Conservation (phyloP, 768 basidiomycete species). For the Termitomyces sp. region DNA sequence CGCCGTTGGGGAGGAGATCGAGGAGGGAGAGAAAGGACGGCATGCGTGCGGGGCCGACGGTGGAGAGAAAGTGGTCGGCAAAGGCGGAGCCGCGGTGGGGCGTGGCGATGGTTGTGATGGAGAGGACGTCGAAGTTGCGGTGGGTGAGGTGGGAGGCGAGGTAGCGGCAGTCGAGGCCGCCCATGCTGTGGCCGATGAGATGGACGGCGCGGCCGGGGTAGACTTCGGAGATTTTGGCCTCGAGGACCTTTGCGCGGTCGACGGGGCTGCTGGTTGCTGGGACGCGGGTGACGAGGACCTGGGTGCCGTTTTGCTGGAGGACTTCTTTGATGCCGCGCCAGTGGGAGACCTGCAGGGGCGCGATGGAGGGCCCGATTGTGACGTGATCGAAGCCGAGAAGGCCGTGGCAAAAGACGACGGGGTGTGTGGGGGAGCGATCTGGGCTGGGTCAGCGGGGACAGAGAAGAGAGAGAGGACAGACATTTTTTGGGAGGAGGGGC, state of each 20-base stretch:
- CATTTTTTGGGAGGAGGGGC: conserved; percentile 52
- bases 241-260: conserved; percentile 88
- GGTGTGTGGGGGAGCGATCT: conserved; percentile 79
- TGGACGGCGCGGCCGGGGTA: conserved; percentile 86
- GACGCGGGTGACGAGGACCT: conserved; percentile 90
- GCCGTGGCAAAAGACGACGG: conserved; percentile 94
- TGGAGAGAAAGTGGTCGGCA: conserved; percentile 82
- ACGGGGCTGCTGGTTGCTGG: conserved; percentile 87
- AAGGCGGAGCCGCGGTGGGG: conserved; percentile 94
- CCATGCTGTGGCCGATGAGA: conserved; percentile 83
- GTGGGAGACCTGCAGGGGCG: conserved; percentile 82
- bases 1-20: conserved; percentile 83
- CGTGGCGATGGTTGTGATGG: conserved; percentile 90
- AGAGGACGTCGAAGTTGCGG: conserved; percentile 75
- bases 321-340: conserved; percentile 97
- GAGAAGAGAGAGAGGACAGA: conserved; percentile 24
- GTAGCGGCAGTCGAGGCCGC: conserved; percentile 91
- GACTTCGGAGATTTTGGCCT: conserved; percentile 67
- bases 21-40: conserved; percentile 69
- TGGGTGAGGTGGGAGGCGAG: conserved; percentile 73
- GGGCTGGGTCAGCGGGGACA: conserved; percentile 5
- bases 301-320: conserved; percentile 78
- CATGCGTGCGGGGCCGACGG: conserved; percentile 61
- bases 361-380: conserved; percentile 69
- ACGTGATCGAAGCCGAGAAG: conserved; percentile 86